These are phyloP conservation scores for Arachis stenosperma DNA, from an alignment of 306 rosid species.

Conservation along the genomic window DNA sequence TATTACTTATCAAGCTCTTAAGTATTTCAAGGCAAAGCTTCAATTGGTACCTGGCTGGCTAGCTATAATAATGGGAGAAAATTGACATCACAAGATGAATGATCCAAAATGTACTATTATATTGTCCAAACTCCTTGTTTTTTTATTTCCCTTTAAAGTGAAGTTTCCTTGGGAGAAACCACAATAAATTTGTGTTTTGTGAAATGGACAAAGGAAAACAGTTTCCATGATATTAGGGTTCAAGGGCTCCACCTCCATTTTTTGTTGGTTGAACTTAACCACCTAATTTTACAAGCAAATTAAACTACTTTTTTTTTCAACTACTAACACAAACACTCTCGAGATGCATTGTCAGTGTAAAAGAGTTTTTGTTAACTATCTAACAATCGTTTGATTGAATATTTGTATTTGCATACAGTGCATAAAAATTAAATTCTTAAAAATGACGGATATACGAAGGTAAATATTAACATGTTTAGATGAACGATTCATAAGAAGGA, in stretches of 20 bases:
- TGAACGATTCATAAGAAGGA: not conserved
- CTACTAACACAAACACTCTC: not conserved
- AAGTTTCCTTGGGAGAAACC: not conserved
- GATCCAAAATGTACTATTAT: too few relatives aligned
- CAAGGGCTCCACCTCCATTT: constrained; percentile 9
- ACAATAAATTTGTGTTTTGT: not conserved
- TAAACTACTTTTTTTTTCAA: not conserved
- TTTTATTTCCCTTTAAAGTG: not conserved
- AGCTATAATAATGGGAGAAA: not conserved
- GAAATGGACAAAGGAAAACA: not conserved
- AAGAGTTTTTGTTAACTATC: too few relatives aligned
- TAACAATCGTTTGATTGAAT: too few relatives aligned
- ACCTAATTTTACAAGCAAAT: not conserved
- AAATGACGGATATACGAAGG: not conserved
- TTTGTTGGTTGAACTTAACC: not conserved
- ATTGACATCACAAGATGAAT: not conserved
- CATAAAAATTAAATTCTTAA: not conserved
- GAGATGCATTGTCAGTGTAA: too few relatives aligned
- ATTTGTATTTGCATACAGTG: too few relatives aligned
- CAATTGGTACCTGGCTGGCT: not conserved
- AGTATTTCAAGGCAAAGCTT: not conserved
- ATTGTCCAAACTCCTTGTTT: too few relatives aligned
- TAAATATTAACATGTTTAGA: constrained; percentile 16
- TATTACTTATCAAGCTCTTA: too few relatives aligned
- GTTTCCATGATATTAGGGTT: not conserved